These are phyloP conservation scores for Botryobasidium botryosum DNA, from an alignment of 768 basidiomycete species.

Conservation along the genomic window DNA sequence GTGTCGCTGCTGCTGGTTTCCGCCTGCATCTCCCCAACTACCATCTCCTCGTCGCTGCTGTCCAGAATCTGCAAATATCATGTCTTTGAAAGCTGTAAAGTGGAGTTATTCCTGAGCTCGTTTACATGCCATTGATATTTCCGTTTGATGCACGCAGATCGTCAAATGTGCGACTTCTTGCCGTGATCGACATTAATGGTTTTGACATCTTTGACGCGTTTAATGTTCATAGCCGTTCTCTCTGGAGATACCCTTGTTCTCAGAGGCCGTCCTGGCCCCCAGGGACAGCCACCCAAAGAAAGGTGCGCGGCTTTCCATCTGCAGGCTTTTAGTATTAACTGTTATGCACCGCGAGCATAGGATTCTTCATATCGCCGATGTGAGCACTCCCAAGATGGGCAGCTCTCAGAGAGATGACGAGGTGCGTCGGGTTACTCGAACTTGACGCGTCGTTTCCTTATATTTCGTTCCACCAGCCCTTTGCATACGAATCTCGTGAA, in stretches of 20 bases:
- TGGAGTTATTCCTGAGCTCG: neutral
- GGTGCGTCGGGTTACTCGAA: slow-evolving; percentile 26
- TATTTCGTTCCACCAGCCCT: slow-evolving; percentile 34
- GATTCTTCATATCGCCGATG: slow-evolving; percentile 76
- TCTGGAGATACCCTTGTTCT: slow-evolving; percentile 84
- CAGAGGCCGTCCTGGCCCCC: slow-evolving; percentile 55
- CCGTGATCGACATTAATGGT: too few species aligned
- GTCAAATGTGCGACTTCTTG: slow-evolving; percentile 3
- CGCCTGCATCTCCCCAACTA: too few species aligned
- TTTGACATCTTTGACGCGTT: neutral
- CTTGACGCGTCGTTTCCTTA: neutral
- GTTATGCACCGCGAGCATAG: slow-evolving; percentile 24
- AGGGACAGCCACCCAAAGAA: slow-evolving; percentile 83
- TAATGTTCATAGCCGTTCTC: slow-evolving; percentile 44
- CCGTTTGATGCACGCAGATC: neutral
- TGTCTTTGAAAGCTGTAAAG: slow-evolving; percentile 7
- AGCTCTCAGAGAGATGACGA: slow-evolving; percentile 77
- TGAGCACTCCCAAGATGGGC: slow-evolving; percentile 72
- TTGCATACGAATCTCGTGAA: slow-evolving; percentile 88
- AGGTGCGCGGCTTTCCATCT: slow-evolving; percentile 30
- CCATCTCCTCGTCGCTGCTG: too few species aligned
- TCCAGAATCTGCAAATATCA: too few species aligned
- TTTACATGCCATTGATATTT: neutral
- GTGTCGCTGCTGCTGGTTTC: too few species aligned
- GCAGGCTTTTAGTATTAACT: neutral